A percentile compares a stretch with the other conserved stretches of the same genome.
Evolutionary conservation across 768 basidiomycete species (phyloP).

Genomic region (Auricularia sp.): DNA sequence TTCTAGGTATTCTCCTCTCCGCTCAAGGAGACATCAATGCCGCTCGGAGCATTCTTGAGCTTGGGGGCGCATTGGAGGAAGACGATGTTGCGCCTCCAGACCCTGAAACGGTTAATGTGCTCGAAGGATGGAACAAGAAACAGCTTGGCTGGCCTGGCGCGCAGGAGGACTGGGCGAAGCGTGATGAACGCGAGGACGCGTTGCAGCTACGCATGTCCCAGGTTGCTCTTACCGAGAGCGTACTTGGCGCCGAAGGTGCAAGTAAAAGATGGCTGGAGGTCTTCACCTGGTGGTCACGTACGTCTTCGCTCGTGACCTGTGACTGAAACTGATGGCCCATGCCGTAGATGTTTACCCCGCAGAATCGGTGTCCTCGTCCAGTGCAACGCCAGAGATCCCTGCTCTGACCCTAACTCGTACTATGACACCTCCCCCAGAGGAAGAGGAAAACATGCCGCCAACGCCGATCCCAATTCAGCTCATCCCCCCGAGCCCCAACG

Average conservation of each 20-base stretch:
- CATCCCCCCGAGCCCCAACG: slow-evolving; percentile 7
- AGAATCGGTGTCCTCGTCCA: background rate
- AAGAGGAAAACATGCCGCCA: background rate
- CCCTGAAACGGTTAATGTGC: slow-evolving; percentile 17
- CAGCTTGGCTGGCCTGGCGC: background rate
- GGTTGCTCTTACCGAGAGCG: slow-evolving; percentile 66
- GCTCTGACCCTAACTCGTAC: slow-evolving; percentile 3
- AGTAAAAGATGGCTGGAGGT: slow-evolving; percentile 72
- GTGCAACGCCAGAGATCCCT: background rate
- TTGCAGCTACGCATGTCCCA: slow-evolving; percentile 83
- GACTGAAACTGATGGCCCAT: background rate
- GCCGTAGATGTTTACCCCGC: background rate
- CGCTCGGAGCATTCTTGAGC: slow-evolving; percentile 64
- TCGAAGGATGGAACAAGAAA: slow-evolving; percentile 9
- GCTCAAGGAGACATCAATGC: slow-evolving; percentile 71
- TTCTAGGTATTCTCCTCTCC: slow-evolving; percentile 73
- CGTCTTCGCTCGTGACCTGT: slow-evolving; percentile 1
- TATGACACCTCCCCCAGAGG: background rate
- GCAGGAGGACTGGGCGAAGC: slow-evolving; percentile 1
- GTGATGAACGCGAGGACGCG: slow-evolving; percentile 39
- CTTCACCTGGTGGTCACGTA: slow-evolving; percentile 62
- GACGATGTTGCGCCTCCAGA: slow-evolving; percentile 29
- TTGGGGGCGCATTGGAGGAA: slow-evolving; percentile 56
- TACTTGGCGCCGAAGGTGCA: slow-evolving; percentile 79
- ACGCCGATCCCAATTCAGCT: slow-evolving; percentile 6